Base-by-base conservation (phyloP, 805 yeast genomes). In the Metschnikowia noctiluminum region DNA sequence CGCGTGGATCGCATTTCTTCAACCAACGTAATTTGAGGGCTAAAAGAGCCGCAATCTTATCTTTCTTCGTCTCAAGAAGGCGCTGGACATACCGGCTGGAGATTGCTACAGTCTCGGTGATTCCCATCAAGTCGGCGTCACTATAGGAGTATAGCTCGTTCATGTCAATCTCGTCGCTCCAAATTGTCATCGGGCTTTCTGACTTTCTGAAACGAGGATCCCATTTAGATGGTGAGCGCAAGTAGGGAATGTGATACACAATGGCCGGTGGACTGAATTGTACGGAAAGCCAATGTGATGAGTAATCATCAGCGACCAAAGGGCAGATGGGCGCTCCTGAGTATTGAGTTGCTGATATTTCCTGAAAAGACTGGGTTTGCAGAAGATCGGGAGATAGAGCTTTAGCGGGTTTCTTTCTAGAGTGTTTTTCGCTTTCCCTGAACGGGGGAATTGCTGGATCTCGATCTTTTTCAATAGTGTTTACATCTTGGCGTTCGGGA, bases 241-340 rank as follows among this genome's bases (percentile, higher is more conserved):
- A 55, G 51, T 78, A 81, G 0, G 91, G 91, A 8, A 84, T 73
- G 40, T 78, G 69, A 58, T 80, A 74, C 43, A 71, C 58, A 2
- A 73, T 48, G 1, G 62, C 53, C 56, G 46, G 57, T 52, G 44
- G 58, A 47, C 40, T 57, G 48, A 35, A 50, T 45, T 14, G 52
- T 52, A 11, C 60, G 45, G 6, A 73, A 69, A 77, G 59, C 81
- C 82, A 78, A 46, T 76, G 75, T 3, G 62, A 64, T 0, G 76
- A 65, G 32, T 77, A 68, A 45, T 76, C 76, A 49, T 83, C 87
- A 0, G 88, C 83, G n/a, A 78, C 60, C 34, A 85, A 61, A 0
- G 90, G 89, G 34, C 71, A 55, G 3, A 84, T 50, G 0, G 89
- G 86, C 9, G 28, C 10, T 28, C 48, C 51, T 1, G 14, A 40